Evolutionary conservation across 352 stramenopile species (phyloP).

Genomic region (Pythium aquatile): DNA sequence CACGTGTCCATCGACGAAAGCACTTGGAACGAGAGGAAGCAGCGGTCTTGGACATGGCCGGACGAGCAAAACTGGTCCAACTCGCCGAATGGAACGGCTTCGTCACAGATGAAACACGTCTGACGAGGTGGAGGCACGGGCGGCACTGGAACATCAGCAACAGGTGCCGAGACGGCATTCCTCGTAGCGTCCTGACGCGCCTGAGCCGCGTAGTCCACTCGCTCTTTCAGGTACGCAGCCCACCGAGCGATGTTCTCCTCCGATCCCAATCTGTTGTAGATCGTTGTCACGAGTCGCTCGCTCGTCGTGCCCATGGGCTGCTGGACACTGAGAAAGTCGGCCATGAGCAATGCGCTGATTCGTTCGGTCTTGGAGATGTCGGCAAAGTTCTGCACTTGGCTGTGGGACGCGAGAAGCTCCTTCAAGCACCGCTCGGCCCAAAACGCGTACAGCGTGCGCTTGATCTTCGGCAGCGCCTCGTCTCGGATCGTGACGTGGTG

Average conservation of each 20-base stretch:
- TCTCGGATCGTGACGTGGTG: conserved; percentile 44
- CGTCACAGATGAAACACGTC: conserved; percentile 69
- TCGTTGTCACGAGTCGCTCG: conserved; percentile 47
- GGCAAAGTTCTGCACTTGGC: conserved; percentile 60
- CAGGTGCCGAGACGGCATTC: not conserved
- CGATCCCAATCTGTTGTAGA: conserved; percentile 62
- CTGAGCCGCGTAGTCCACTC: conserved; percentile 7
- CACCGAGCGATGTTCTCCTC: conserved; percentile 42
- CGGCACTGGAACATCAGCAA: conserved; percentile 1
- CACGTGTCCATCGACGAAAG: conserved; percentile 67
- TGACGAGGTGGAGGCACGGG: conserved; percentile 49
- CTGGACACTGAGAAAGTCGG: conserved; percentile 77
- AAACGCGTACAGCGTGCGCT: conserved; percentile 49
- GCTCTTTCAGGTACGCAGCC: conserved; percentile 38
- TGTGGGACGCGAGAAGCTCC: conserved; percentile 42
- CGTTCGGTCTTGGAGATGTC: conserved; percentile 37
- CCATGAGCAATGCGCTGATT: conserved; percentile 69
- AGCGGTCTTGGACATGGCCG: conserved; percentile 67
- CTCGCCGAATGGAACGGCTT: conserved; percentile 58
- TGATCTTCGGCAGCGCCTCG: conserved; percentile 36
- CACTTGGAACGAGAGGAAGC: conserved; percentile 73
- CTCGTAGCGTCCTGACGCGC: not conserved
- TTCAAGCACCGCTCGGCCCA: conserved; percentile 63
- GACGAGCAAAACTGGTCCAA: conserved; percentile 57
- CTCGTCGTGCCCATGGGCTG: conserved; percentile 30